A percentile compares a stretch with the other conserved stretches of the same genome.
Evolutionary conservation across 2,329 filamentous ascomycete genomes (phyloP).

Genomic region (Aspergillus calidoustus): DNA sequence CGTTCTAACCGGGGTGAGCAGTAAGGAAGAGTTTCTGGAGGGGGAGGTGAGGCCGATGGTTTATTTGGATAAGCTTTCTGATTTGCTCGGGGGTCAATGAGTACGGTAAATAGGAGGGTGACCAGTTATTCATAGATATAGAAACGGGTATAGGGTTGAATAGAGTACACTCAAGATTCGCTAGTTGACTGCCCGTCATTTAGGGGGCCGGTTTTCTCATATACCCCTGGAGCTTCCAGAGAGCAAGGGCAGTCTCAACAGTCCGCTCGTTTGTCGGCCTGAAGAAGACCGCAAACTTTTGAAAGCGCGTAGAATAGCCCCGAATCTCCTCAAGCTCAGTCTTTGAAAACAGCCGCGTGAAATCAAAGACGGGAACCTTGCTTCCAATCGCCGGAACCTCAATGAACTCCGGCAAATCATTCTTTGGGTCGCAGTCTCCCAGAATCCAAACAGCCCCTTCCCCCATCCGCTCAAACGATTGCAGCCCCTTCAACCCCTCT

Average conservation of each 20-base stretch:
- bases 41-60: conserved; percentile 74
- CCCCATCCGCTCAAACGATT: conserved; percentile 33
- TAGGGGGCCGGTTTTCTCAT: conserved; percentile 17
- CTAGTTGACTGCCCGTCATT: neutral
- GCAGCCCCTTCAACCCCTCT: conserved; percentile 27
- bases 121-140: neutral
- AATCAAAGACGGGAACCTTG: conserved; percentile 44
- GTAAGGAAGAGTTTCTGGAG: conserved; percentile 81
- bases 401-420: conserved; percentile 33
- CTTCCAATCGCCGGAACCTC: conserved; percentile 34
- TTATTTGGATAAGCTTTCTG: conserved; percentile 83
- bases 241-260: conserved; percentile 36
- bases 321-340: conserved; percentile 37
- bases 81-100: conserved; percentile 59
- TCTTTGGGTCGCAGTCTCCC: conserved; percentile 11
- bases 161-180: neutral
- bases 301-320: conserved; percentile 33
- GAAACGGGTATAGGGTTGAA: neutral
- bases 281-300: conserved; percentile 41
- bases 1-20: conserved; percentile 84
- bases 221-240: conserved; percentile 47
- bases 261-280: conserved; percentile 35
- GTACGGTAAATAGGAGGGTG: neutral
- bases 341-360: conserved; percentile 37
- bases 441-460: conserved; percentile 37